These are phyloP conservation scores for Globisporangium splendens DNA, from an alignment of 352 stramenopile species.

Conservation along the genomic window DNA sequence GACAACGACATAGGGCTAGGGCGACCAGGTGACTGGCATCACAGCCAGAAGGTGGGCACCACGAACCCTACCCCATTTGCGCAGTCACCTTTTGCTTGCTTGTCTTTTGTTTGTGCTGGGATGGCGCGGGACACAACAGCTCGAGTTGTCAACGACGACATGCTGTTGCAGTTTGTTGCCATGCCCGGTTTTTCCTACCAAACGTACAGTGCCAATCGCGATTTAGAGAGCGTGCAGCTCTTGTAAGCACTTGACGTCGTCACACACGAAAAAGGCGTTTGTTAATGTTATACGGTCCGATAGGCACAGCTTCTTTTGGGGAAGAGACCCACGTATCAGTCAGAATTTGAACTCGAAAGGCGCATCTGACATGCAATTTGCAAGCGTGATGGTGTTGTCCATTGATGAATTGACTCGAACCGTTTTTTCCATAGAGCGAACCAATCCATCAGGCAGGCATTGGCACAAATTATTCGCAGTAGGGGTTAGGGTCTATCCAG, in stretches of 20 bases:
- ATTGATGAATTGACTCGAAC: background rate
- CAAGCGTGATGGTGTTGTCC: too few relatives aligned
- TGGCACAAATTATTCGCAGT: background rate
- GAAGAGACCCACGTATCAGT: too few relatives aligned
- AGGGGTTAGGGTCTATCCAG: background rate
- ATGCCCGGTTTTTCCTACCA: too few relatives aligned
- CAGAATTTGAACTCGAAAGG: background rate
- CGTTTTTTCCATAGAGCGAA: background rate
- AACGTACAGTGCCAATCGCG: too few relatives aligned
- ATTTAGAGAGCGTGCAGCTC: too few relatives aligned
- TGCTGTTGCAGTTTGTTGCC: too few relatives aligned
- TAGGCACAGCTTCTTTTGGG: too few relatives aligned
- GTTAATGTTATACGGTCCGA: too few relatives aligned
- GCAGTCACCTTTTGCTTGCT: background rate
- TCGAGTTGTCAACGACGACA: too few relatives aligned
- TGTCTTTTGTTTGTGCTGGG: background rate
- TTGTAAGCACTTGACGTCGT: too few relatives aligned
- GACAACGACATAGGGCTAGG: constrained; percentile 1
- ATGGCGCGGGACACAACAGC: too few relatives aligned
- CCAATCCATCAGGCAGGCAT: background rate
- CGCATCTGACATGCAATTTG: background rate
- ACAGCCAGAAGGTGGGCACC: constrained; percentile 1
- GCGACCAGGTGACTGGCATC: background rate
- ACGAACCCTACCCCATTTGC: background rate
- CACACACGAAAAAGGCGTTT: too few relatives aligned